Evolutionary conservation across 768 basidiomycete species (phyloP).

Genomic region (Mycena floridula): DNA sequence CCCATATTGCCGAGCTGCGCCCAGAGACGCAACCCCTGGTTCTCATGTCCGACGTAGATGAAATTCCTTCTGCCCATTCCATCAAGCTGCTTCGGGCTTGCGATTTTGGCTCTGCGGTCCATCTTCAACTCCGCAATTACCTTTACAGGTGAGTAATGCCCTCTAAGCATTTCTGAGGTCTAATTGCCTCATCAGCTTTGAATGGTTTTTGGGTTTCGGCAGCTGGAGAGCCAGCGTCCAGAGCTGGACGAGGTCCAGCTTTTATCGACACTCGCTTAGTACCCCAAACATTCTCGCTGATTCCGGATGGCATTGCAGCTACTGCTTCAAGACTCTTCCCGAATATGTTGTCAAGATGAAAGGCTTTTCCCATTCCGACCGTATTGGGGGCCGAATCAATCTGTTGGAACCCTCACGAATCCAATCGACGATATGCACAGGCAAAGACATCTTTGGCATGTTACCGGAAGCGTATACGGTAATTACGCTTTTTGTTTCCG

Average conservation of each 20-base stretch:
- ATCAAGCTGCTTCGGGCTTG: conserved; percentile 45
- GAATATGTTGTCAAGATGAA: conserved; percentile 57
- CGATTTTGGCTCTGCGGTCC: conserved; percentile 45
- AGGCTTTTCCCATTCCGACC: conserved; percentile 58
- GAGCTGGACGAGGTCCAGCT: conserved; percentile 33
- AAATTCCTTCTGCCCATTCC: conserved; percentile 50
- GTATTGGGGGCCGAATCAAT: conserved; percentile 41
- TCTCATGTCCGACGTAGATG: conserved; percentile 59
- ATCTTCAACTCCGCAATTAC: conserved; percentile 56
- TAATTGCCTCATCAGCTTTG: conserved; percentile 29
- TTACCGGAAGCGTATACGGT: conserved; percentile 57
- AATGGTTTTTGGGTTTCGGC: conserved; percentile 49
- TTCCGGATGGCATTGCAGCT: conserved; percentile 67
- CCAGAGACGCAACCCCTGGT: conserved; percentile 34
- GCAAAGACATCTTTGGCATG: conserved; percentile 62
- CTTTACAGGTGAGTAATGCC: conserved; percentile 42
- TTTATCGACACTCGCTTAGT: conserved; percentile 45
- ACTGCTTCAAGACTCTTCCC: conserved; percentile 53
- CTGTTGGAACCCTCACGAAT: conserved; percentile 46
- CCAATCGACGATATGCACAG: conserved; percentile 51
- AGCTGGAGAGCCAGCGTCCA: conserved; percentile 55
- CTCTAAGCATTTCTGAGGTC: not conserved
- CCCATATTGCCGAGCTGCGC: conserved; percentile 26
- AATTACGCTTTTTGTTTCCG: conserved; percentile 14
- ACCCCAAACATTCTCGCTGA: conserved; percentile 46